A percentile compares a stretch with the other conserved stretches of the same genome.
Evolutionary conservation across 75 land plant species (phyloP).

Genomic region (Chamaecyparis obtusa): DNA sequence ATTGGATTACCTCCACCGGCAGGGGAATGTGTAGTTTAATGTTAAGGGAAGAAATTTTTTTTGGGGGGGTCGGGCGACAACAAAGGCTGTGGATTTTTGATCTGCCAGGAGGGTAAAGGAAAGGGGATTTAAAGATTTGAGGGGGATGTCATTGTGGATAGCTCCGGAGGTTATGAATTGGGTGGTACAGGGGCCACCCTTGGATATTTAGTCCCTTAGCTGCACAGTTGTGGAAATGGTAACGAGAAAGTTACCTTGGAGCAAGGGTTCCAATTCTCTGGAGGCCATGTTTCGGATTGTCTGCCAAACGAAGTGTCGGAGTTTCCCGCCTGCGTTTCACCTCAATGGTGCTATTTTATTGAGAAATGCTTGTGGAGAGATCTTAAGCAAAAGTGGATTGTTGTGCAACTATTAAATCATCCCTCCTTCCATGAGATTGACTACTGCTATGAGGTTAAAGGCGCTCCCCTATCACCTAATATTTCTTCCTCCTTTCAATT

Average conservation of each 20-base stretch:
- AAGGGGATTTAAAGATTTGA: background rate
- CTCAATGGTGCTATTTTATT: constrained; percentile 33
- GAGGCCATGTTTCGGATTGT: constrained; percentile 16
- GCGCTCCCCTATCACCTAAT: background rate
- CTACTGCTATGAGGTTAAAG: constrained; percentile 17
- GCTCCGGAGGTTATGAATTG: constrained; percentile 33
- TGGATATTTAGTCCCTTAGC: constrained; percentile 65
- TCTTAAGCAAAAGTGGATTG: constrained; percentile 21
- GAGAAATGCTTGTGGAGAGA: constrained; percentile 31
- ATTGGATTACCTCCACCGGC: constrained; percentile 33
- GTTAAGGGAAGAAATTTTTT: constrained; percentile 56
- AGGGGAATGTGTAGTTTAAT: constrained; percentile 60
- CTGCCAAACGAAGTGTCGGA: constrained; percentile 12
- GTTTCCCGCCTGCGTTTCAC: constrained; percentile 21
- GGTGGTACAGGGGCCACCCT: constrained; percentile 32
- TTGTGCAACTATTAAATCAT: constrained; percentile 10
- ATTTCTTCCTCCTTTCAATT: too few species aligned
- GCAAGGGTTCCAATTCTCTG: constrained; percentile 7
- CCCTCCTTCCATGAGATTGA: constrained; percentile 6
- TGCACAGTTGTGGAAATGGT: constrained; percentile 61
- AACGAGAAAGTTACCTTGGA: constrained; percentile 50
- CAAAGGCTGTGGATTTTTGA: constrained; percentile 72
- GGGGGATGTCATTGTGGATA: constrained; percentile 43
- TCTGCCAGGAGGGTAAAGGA: constrained; percentile 35
- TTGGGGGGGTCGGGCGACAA: constrained; percentile 24